These are phyloP conservation scores for Trypanosomatidae sp. DNA, from an alignment of 208 protist genomes.

Conservation along the genomic window DNA sequence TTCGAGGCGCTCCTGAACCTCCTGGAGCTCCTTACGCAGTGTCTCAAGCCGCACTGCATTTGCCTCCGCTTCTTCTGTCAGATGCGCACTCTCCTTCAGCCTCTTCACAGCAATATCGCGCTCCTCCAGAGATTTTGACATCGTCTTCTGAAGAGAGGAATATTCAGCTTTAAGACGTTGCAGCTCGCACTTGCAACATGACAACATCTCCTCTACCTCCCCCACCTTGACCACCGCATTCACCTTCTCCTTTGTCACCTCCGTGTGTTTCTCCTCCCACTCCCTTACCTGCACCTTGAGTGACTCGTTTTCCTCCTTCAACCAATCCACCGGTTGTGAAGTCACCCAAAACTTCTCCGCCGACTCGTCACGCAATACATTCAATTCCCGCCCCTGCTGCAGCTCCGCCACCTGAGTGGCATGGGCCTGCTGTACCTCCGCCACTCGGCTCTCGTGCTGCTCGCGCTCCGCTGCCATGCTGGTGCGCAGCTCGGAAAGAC, in stretches of 20 bases:
- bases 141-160: slow-evolving; percentile 8
- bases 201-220: slow-evolving; percentile 15
- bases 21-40: slow-evolving; percentile 22
- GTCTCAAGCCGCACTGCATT: slow-evolving; percentile 14
- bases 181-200: slow-evolving; percentile 13
- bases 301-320: slow-evolving; percentile 35
- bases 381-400: slow-evolving; percentile 16
- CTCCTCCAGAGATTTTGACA: slow-evolving; percentile 10
- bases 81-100: slow-evolving; percentile 17
- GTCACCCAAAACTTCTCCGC: slow-evolving; percentile 17
- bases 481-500: background rate
- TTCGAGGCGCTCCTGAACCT: slow-evolving; percentile 15
- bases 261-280: slow-evolving; percentile 16
- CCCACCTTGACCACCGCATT: slow-evolving; percentile 6
- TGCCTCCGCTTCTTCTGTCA: slow-evolving; percentile 25
- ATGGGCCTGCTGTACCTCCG: slow-evolving; percentile 13
- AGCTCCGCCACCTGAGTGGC: background rate
- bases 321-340: slow-evolving; percentile 33
- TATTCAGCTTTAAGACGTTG: slow-evolving; percentile 19
- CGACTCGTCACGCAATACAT: slow-evolving; percentile 8
- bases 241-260: slow-evolving; percentile 13
- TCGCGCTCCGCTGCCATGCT: background rate
- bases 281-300: slow-evolving; percentile 21
- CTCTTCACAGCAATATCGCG: slow-evolving; percentile 18
- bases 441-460: slow-evolving; percentile 3